Conservation (phyloP, 768 basidiomycete species). For the Termitomyces bulborhizus region DNA sequence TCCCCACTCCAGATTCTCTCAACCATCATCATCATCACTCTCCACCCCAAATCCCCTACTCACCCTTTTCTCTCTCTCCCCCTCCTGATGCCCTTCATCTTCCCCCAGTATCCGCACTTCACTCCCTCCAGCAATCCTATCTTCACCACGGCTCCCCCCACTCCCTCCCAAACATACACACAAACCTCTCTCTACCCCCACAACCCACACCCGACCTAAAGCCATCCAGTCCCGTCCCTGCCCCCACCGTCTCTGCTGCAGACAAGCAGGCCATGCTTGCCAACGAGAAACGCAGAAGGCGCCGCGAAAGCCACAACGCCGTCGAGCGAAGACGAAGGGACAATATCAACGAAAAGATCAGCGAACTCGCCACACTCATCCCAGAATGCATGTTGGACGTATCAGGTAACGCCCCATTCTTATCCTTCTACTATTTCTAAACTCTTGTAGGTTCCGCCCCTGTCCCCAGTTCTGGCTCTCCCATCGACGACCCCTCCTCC, state of each 20-base stretch:
- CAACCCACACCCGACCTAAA: background rate
- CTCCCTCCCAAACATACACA: conserved; percentile 12
- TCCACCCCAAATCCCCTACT: conserved; percentile 22
- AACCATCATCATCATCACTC: conserved; percentile 14
- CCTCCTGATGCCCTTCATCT: conserved; percentile 18
- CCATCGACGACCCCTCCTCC: conserved; percentile 5
- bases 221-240: background rate
- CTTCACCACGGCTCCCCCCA: conserved; percentile 7
- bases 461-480: background rate
- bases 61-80: conserved; percentile 23
- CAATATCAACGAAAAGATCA: conserved; percentile 95
- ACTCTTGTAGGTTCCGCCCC: too few species aligned
- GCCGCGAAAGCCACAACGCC: conserved; percentile 87
- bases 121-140: conserved; percentile 10
- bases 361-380: conserved; percentile 82
- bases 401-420: background rate
- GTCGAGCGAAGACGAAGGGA: conserved; percentile 84
- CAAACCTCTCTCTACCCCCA: conserved; percentile 10
- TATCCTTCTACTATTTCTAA: too few species aligned
- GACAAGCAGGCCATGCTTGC: conserved; percentile 56
- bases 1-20: conserved; percentile 36
- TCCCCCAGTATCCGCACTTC: conserved; percentile 16
- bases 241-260: conserved; percentile 4
- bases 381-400: conserved; percentile 78
- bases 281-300: conserved; percentile 75